phyloP scores from a whole-genome alignment of 441 rosid species.

The Mallotus repandus region DNA sequence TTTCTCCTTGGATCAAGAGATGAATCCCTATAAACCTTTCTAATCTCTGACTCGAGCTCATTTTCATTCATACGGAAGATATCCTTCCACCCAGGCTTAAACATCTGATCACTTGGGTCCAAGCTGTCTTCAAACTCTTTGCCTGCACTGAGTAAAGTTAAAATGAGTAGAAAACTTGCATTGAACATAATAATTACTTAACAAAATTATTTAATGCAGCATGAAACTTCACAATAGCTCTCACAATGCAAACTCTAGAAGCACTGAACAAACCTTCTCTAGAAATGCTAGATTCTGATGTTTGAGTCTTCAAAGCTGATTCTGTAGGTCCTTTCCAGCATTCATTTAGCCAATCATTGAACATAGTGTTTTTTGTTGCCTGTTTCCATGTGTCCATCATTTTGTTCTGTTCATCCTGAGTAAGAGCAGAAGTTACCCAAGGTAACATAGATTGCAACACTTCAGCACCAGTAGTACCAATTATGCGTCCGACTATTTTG shows the following conservation, averaged over 20 bases:
- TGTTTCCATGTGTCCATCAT: constrained; percentile 79
- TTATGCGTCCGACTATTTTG: constrained; percentile 61
- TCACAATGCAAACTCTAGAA: constrained; percentile 12
- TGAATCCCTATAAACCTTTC: constrained; percentile 64
- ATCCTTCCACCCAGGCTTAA: constrained; percentile 97
- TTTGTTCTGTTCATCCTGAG: constrained; percentile 64
- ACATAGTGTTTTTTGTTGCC: constrained; percentile 73
- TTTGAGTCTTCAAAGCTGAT: constrained; percentile 44
- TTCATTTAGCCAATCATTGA: constrained; percentile 68
- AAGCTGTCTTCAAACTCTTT: constrained; percentile 48
- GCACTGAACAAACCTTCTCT: constrained; percentile 50
- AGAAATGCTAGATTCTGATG: constrained; percentile 43
- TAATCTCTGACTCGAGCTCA: constrained; percentile 69
- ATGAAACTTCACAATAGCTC: constrained; percentile 25
- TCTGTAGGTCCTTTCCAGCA: constrained; percentile 58
- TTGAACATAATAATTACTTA: constrained; percentile 9
- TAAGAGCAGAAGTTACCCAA: constrained; percentile 71
- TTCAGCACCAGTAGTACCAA: constrained; percentile 76
- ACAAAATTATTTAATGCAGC: constrained; percentile 19
- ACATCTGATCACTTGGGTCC: constrained; percentile 63
- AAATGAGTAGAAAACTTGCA: constrained; percentile 25
- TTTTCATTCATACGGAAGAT: constrained; percentile 91
- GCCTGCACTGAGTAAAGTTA: constrained; percentile 29
- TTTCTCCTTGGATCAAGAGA: constrained; percentile 77
- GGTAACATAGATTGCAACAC: constrained; percentile 75